These are phyloP conservation scores for Ophiostoma montium DNA, from an alignment of 2,329 filamentous ascomycete species.

Conservation along the genomic window DNA sequence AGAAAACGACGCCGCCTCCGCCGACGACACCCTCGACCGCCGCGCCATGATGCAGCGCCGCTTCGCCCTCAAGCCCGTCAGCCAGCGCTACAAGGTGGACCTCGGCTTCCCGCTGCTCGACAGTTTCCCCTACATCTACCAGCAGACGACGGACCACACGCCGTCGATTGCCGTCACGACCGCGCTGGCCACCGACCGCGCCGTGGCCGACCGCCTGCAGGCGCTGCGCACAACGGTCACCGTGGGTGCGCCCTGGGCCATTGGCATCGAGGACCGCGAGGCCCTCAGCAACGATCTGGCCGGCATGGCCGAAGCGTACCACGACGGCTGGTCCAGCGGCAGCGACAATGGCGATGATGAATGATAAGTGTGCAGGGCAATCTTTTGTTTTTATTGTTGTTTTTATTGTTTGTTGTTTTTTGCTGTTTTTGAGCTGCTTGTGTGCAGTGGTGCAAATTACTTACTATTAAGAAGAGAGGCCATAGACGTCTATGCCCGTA, in stretches of 20 bases:
- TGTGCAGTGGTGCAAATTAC: too few species aligned
- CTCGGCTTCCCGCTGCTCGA: constrained; percentile 65
- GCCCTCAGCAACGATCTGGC: constrained; percentile 66
- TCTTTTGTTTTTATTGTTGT: too few species aligned
- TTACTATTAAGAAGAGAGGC: too few species aligned
- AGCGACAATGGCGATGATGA: constrained; percentile 57
- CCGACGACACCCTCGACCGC: constrained; percentile 2
- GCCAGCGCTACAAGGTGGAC: constrained; percentile 26
- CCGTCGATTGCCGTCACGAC: constrained; percentile 35
- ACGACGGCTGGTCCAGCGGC: constrained; percentile 73
- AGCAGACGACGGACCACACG: constrained; percentile 23
- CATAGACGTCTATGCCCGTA: too few species aligned
- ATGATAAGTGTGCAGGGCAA: background rate
- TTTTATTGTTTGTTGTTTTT: too few species aligned
- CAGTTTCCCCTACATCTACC: constrained; percentile 70
- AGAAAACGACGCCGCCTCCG: background rate
- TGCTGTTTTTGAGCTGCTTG: too few species aligned
- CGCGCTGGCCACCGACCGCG: constrained; percentile 59
- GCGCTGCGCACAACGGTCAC: constrained; percentile 47
- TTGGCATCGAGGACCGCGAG: constrained; percentile 70
- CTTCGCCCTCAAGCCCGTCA: constrained; percentile 18
- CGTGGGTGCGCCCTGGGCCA: constrained; percentile 33
- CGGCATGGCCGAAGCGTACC: constrained; percentile 75
- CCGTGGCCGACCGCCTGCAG: constrained; percentile 56
- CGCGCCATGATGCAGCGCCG: constrained; percentile 14